Evolutionary conservation across 371 early-diverging fungal species (phyloP).

Genomic region (Mortierella sp.): DNA sequence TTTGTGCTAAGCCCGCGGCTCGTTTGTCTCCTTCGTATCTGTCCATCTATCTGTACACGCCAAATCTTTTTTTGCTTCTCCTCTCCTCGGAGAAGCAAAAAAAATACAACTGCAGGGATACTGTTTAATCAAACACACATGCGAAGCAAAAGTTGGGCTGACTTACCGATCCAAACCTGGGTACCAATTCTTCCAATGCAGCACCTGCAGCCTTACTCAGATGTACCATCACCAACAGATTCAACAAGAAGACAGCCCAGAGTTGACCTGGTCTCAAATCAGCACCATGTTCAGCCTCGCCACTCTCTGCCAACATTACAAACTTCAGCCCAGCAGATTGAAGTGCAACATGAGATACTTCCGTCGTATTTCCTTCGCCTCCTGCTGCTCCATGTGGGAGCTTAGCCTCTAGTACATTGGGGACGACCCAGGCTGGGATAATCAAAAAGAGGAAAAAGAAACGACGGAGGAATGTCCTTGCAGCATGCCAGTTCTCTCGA

Average conservation of each 20-base stretch:
- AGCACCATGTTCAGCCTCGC: conserved; percentile 7
- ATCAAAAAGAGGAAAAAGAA: conserved; percentile 37
- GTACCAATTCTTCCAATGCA: conserved; percentile 45
- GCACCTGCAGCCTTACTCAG: conserved; percentile 51
- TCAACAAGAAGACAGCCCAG: conserved; percentile 28
- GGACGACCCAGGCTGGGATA: conserved; percentile 37
- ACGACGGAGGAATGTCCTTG: conserved; percentile 27
- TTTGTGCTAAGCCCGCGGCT: no score
- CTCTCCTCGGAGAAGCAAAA: not conserved
- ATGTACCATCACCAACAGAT: conserved; percentile 52
- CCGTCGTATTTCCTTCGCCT: not conserved
- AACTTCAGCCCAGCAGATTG: not conserved
- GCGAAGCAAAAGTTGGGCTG: not conserved
- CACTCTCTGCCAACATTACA: not conserved
- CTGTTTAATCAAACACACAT: not conserved
- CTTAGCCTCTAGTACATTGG: conserved; percentile 18
- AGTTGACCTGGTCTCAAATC: conserved; percentile 25
- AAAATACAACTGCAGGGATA: not conserved
- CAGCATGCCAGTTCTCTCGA: conserved; percentile 25
- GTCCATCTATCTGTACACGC: no score
- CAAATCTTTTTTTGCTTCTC: no score
- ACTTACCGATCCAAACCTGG: conserved; percentile 44
- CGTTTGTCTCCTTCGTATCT: no score
- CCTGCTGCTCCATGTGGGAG: conserved; percentile 1
- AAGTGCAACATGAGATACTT: not conserved